Base-by-base conservation (phyloP, 192 early-diverging fungal genomes). In the Coemansia asiatica region DNA sequence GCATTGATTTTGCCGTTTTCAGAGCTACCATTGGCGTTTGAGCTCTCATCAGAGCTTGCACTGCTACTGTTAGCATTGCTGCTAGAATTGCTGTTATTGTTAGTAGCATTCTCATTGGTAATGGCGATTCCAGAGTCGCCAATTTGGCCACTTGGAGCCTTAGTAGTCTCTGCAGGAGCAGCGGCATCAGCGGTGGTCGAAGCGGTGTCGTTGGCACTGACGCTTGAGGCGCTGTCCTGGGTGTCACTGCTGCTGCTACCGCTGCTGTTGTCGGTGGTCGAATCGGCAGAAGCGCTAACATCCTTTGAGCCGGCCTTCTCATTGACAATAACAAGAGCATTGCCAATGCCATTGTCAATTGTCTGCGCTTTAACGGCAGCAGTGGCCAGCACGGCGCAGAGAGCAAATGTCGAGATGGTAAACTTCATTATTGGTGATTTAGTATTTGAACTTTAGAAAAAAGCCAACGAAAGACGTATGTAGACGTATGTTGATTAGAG, bases 341-440 rank as follows among this genome's bases (percentile, higher is more conserved):
- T 47, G 49, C 67, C 67, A 56, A 57, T 27, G 23, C 33, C 56
- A 31, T 7, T 29, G 48, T 61, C 50, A 35, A 64, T 46, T 13
- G 56, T 28, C 56, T 74, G 71, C 8, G 71, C 71, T 12, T 60
- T 46, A n/a, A 25, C 71, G 23, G 56, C 57, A 27, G 65, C 55
- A 22, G 71, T 36, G 55, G 71, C 71, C 40, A 74, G 60, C 59
- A 66, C 55, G 35, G 71, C 54, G 66, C 65, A 63, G 22, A 74
- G 66, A 28, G 66, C 61, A 57, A 74, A 38, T 0, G 71, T 54
- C 2, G 71, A 67, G 40, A 66, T 48, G 50, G 66, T 62, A 40
- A 74, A 54, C 71, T 74, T 74, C 71, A 74, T 74, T 38, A 29
- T 68, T 23, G 44, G 3, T 15, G 23, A 53, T 21, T 16, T 36